A percentile compares a stretch with the other conserved stretches of the same genome.
phyloP scores from a whole-genome alignment of 192 early-diverging fungal species.

The Rhizophagus clarus region DNA sequence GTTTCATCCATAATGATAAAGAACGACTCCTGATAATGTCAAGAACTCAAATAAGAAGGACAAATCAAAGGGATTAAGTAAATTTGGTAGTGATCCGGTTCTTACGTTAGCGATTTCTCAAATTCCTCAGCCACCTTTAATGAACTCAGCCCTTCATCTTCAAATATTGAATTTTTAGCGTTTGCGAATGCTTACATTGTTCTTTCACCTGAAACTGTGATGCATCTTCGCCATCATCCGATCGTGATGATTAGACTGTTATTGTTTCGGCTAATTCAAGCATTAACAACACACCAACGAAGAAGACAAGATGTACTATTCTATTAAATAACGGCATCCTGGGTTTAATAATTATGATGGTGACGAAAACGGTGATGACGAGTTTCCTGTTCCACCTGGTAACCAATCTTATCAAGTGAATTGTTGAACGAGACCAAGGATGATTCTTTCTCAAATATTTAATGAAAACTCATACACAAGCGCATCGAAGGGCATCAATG shows the following conservation, averaged over 20 bases:
- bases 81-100: slow-evolving; percentile 24
- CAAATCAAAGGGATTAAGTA: no score
- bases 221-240: background rate
- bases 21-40: slow-evolving; percentile 11
- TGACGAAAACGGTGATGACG: background rate
- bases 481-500: background rate
- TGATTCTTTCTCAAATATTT: background rate
- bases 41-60: background rate
- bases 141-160: background rate
- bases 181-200: slow-evolving; percentile 23
- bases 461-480: background rate
- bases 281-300: no score
- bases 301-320: no score
- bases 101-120: background rate
- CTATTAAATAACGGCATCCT: background rate
- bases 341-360: background rate
- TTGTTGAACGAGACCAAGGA: background rate
- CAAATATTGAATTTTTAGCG: slow-evolving; percentile 2
- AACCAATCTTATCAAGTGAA: background rate
- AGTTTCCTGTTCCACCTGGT: no score
- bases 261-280: no score
- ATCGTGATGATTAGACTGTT: no score
- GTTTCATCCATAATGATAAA: no score
- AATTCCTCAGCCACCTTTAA: background rate
- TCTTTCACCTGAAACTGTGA: background rate